Percentiles rank a stretch among this genome's conserved stretches.
Conservation (phyloP, 2,329 filamentous ascomycete species). For the Fusarium virguliforme region DNA sequence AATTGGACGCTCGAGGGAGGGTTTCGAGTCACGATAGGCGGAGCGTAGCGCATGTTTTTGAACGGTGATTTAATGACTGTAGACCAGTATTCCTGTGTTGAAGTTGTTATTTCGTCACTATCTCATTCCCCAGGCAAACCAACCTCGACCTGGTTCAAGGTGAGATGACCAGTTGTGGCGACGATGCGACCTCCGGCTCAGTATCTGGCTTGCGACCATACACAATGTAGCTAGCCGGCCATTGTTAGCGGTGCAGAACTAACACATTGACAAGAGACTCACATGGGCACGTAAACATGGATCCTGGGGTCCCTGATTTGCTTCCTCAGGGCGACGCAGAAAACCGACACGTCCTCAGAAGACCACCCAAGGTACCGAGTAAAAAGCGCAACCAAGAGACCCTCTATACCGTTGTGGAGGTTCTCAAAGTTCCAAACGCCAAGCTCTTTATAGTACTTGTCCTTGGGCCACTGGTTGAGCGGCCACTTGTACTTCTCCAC, state of each 20-base stretch:
- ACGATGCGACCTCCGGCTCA: too few relatives aligned
- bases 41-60: too few relatives aligned
- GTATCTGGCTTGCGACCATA: slow-evolving; percentile 13
- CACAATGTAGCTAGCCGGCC: slow-evolving; percentile 7
- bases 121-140: too few relatives aligned
- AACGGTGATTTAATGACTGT: too few relatives aligned
- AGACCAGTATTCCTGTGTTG: too few relatives aligned
- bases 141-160: too few relatives aligned
- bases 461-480: slow-evolving; percentile 20
- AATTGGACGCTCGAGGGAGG: too few relatives aligned
- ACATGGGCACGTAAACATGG: slow-evolving; percentile 23
- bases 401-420: slow-evolving; percentile 16
- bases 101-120: too few relatives aligned
- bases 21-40: too few relatives aligned
- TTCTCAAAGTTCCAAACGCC: slow-evolving; percentile 15
- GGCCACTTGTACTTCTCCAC: slow-evolving; percentile 23
- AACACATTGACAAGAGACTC: not conserved
- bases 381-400: slow-evolving; percentile 9
- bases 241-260: not conserved
- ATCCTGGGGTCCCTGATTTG: slow-evolving; percentile 15
- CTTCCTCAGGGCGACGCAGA: slow-evolving; percentile 7
- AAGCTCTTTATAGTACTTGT: slow-evolving; percentile 27
- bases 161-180: too few relatives aligned
- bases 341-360: slow-evolving; percentile 9
- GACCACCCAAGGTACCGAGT: slow-evolving; percentile 16